Evolutionary conservation across 352 stramenopile species (phyloP).

Genomic region (Pythium biforme): DNA sequence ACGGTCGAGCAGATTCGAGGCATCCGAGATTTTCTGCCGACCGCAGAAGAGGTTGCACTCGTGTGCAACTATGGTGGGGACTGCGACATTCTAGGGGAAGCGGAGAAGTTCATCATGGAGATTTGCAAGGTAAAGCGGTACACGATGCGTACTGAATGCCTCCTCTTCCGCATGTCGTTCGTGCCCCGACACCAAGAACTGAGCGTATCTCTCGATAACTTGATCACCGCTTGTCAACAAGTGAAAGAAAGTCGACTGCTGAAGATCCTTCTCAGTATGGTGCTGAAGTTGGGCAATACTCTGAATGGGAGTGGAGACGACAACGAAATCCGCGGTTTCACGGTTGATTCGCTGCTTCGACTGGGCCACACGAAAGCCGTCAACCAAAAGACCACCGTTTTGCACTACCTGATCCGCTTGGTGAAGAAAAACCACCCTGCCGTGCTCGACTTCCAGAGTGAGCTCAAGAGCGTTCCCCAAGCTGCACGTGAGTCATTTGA

Average conservation of each 20-base stretch:
- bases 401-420: slow-evolving; percentile 97
- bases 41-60: slow-evolving; percentile 84
- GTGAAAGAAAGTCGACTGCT: slow-evolving; percentile 91
- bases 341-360: slow-evolving; percentile 93
- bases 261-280: slow-evolving; percentile 95
- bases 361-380: slow-evolving; percentile 94
- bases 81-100: slow-evolving; percentile 57
- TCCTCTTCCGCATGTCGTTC: slow-evolving; percentile 84
- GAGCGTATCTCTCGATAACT: slow-evolving; percentile 63
- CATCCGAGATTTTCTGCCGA: slow-evolving; percentile 94
- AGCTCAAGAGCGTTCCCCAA: slow-evolving; percentile 81
- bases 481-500: slow-evolving; percentile 86
- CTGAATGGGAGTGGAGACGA: slow-evolving; percentile 92
- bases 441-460: slow-evolving; percentile 91
- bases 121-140: slow-evolving; percentile 82
- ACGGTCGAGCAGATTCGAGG: slow-evolving; percentile 79
- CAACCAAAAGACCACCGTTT: slow-evolving; percentile 96
- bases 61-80: slow-evolving; percentile 85
- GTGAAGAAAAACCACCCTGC: slow-evolving; percentile 94
- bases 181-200: slow-evolving; percentile 80
- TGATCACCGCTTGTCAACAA: slow-evolving; percentile 92
- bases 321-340: slow-evolving; percentile 93
- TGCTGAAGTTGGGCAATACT: slow-evolving; percentile 96
- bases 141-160: slow-evolving; percentile 59
- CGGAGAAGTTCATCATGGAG: slow-evolving; percentile 88